Conservation (phyloP, 2,329 filamentous ascomycete genomes). For the Xylaria sp. region DNA sequence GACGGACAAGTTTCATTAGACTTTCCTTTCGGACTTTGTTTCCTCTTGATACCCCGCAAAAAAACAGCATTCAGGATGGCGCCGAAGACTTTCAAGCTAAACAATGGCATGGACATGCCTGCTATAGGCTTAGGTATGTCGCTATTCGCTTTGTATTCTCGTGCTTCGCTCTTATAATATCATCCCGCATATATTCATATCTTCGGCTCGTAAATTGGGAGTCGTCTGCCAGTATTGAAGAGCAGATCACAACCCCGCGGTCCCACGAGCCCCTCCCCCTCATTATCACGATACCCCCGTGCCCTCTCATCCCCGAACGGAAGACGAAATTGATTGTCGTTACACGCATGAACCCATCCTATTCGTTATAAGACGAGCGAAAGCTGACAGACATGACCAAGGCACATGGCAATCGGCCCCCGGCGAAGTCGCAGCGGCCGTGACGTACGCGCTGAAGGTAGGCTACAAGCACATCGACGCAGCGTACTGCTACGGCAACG, state of each 20-base stretch:
- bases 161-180: not conserved
- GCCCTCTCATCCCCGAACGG: not conserved
- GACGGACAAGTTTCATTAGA: slow-evolving; percentile 2
- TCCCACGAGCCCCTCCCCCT: not conserved
- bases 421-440: slow-evolving; percentile 68
- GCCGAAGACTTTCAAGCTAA: slow-evolving; percentile 69
- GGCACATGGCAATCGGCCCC: slow-evolving; percentile 74
- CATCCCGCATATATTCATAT: not conserved
- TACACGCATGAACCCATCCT: not conserved
- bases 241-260: slow-evolving; percentile 9
- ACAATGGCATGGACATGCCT: slow-evolving; percentile 72
- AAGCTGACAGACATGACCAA: slow-evolving; percentile 45
- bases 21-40: slow-evolving; percentile 15
- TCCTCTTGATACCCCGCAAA: slow-evolving; percentile 22
- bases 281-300: slow-evolving; percentile 7
- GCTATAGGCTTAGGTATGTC: slow-evolving; percentile 70
- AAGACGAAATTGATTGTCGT: no score
- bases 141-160: not conserved
- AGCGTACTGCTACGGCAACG: slow-evolving; percentile 83
- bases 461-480: slow-evolving; percentile 74
- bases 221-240: not conserved
- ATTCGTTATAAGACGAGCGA: not conserved
- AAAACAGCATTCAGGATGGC: slow-evolving; percentile 57
- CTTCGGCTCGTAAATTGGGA: not conserved
- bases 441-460: slow-evolving; percentile 66